Evolutionary conservation across 1,284 basidiomycete genomes (phyloP), one percentile per base, ranked within the genome.

Genomic region (Trametes hirsuta): DNA sequence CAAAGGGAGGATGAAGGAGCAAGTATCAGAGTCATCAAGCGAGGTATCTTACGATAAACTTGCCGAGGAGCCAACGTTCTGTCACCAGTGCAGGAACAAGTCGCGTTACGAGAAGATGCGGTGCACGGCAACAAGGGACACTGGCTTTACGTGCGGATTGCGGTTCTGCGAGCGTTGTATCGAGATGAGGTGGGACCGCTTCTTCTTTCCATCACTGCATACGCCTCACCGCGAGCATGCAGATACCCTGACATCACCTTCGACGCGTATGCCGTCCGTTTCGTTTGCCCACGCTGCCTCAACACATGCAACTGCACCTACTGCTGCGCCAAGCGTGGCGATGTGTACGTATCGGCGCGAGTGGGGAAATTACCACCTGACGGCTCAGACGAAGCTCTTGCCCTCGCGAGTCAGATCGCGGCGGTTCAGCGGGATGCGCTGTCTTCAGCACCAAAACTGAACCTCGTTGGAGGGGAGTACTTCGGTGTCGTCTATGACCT

Each of bases 21-120:
- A 58, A 61, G 41, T 46, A 18, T 6, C 58, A 9, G 47, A 18
- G 12, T 52, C 36, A 14, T 6, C 21, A 39, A 25, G 30, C 41
- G 35, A 34, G 24, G 18, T 36, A 35, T 35, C 25, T 18, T 30
- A 39, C 54, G 45, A 50, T 24, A 37, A 12, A 21, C 59, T 56
- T 15, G 61, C 59, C 34, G 46, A 35, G 30, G 53, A 61, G 30
- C 47, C 60, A 34, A 66, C 67, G 30, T 68, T 52, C 49, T 73
- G 72, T 58, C 72, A 73, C 51, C 72, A 73, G 51, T 73, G 72
- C 58, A 61, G 72, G 34, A 46, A 47, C 6, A 62, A 52, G 46
- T 65, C 55, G 12, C 1, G 8, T 11, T 51, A 55, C 41, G 64
- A 66, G 41, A 74, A 72, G 65, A 69, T 74, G 71, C 64, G 63